Evolutionary conservation across 495 filamentous ascomycete genomes (phyloP).

Genomic region (Cetradonia linearis): DNA sequence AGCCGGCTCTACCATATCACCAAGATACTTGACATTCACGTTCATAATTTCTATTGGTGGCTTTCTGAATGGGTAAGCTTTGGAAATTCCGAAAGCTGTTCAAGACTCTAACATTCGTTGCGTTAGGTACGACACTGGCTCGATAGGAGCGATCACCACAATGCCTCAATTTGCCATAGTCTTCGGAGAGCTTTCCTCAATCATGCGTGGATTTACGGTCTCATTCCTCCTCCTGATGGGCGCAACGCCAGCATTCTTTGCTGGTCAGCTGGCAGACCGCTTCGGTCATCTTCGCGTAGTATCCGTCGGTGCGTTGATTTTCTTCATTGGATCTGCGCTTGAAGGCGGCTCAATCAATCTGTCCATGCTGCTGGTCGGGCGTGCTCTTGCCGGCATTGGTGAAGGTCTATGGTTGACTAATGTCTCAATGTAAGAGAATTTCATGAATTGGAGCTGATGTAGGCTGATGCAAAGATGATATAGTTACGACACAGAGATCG

Average conservation of each 20-base stretch:
- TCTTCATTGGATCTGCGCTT: constrained; percentile 44
- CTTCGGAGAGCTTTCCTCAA: constrained; percentile 42
- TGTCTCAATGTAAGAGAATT: constrained; percentile 35
- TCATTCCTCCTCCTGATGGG: constrained; percentile 55
- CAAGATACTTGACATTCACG: not conserved
- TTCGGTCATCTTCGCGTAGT: constrained; percentile 46
- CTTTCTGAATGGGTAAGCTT: constrained; percentile 15
- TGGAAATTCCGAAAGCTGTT: not conserved
- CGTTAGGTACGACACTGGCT: constrained; percentile 47
- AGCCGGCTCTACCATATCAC: not conserved
- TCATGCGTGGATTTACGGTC: constrained; percentile 34
- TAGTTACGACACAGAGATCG: constrained; percentile 52
- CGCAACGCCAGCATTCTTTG: constrained; percentile 50
- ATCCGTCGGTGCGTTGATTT: constrained; percentile 43
- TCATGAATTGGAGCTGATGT: not conserved
- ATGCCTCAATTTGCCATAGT: constrained; percentile 45
- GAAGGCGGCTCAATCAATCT: constrained; percentile 39
- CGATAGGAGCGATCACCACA: constrained; percentile 51
- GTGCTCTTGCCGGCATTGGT: constrained; percentile 45
- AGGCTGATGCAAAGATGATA: not conserved
- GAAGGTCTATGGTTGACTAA: constrained; percentile 51
- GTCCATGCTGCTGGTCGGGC: constrained; percentile 45
- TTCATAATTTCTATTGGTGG: constrained; percentile 15
- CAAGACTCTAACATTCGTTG: not conserved
- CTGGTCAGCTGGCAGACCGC: constrained; percentile 50